phyloP scores from a whole-genome alignment of 495 filamentous ascomycete genomes.

The Hypoxylon intermedium region DNA sequence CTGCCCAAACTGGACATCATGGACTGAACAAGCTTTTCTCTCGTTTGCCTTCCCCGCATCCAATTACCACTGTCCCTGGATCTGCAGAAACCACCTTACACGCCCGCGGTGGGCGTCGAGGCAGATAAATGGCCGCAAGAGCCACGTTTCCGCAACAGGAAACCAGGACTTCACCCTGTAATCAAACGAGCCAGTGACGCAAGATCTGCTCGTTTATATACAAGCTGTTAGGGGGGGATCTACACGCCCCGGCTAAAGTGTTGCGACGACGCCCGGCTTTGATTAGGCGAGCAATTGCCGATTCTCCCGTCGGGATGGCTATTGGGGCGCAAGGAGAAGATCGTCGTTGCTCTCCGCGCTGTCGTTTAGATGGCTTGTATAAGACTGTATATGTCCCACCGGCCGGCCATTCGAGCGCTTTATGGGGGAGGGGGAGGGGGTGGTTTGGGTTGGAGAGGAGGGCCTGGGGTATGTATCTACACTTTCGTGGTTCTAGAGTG shows the following conservation, averaged over 20 bases:
- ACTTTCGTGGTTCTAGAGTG: no score
- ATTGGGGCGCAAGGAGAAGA: conserved; percentile 17
- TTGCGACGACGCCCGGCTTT: conserved; percentile 11
- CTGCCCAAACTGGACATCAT: no score
- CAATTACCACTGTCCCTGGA: conserved; percentile 10
- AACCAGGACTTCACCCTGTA: conserved; percentile 6
- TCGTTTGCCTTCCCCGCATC: conserved; percentile 26
- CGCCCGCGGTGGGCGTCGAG: neutral
- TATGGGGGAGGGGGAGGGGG: no score
- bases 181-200: neutral
- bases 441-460: no score
- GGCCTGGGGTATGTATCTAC: no score
- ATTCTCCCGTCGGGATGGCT: conserved; percentile 17
- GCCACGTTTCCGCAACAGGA: conserved; percentile 11
- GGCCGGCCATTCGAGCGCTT: no score
- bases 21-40: conserved; percentile 16
- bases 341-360: neutral
- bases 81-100: conserved; percentile 15
- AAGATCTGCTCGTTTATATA: conserved; percentile 20
- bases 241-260: conserved; percentile 15
- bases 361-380: neutral
- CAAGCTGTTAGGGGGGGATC: conserved; percentile 26
- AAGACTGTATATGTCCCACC: neutral
- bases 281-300: conserved; percentile 9
- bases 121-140: neutral